These are phyloP conservation scores for Pichia norvegensis DNA, from an alignment of 1,139 yeast species.

Conservation along the genomic window DNA sequence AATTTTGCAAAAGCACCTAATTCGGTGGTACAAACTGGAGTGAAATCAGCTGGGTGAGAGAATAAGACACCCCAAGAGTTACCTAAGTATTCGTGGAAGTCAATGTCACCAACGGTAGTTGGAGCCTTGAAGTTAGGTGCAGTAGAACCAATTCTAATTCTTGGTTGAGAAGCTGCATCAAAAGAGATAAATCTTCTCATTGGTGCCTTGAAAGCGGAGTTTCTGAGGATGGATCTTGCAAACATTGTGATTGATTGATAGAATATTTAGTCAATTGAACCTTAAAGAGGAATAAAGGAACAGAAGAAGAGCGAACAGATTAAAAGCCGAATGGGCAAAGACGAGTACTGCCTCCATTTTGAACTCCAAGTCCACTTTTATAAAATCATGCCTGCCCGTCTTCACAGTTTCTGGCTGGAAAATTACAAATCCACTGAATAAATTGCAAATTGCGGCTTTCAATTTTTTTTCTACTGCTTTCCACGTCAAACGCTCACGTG, in stretches of 20 bases:
- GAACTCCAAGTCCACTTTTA: no score
- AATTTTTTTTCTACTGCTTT: not conserved
- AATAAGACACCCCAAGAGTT: slow-evolving; percentile 77
- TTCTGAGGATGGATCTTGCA: slow-evolving; percentile 24
- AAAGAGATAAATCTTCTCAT: slow-evolving; percentile 40
- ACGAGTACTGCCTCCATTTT: no score
- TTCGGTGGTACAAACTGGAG: slow-evolving; percentile 94
- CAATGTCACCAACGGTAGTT: slow-evolving; percentile 66
- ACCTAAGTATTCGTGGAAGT: slow-evolving; percentile 74
- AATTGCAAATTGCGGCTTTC: not conserved
- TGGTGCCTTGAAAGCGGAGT: slow-evolving; percentile 18
- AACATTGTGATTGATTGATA: slow-evolving; percentile 19
- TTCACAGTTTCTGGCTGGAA: no score
- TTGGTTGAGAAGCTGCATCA: slow-evolving; percentile 56
- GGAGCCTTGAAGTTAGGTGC: slow-evolving; percentile 83
- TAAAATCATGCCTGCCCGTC: no score
- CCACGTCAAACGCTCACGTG: not conserved
- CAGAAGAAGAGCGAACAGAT: not conserved
- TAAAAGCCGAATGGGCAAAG: not conserved
- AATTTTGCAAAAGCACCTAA: slow-evolving; percentile 84
- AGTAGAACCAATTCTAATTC: slow-evolving; percentile 54
- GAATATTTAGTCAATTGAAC: not conserved
- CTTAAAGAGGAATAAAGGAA: not conserved
- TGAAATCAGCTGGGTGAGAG: slow-evolving; percentile 91
- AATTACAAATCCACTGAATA: not conserved